Evolutionary conservation across 1,284 basidiomycete species (phyloP), one percentile per base, ranked within the genome.

Genomic region (Papiliotrema flavescens): DNA sequence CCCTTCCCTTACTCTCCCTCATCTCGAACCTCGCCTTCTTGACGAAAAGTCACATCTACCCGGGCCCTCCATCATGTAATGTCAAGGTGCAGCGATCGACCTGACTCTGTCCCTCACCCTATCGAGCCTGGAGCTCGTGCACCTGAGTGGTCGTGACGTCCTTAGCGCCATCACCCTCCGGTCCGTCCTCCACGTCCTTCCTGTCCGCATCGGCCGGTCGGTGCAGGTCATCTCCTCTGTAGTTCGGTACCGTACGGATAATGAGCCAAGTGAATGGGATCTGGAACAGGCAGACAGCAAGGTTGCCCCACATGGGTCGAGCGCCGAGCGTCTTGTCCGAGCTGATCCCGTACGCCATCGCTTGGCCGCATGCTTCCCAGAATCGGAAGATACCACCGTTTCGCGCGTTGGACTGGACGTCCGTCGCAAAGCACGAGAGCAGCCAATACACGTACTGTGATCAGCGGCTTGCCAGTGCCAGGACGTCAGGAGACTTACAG

Each of bases 281-380:
- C 15, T 44, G 41, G 26, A 50, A 3, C 22, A 44, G 42, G 23
- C 41, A 34, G 43, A 56, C 28, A n/a, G 34, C 51, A 22, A 41
- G 36, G 55, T 56, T 53, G 39, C 51, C 39, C 26, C 44, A 51
- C 17, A 56, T 49, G 15, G 37, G 45, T 44, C 51, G 26, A n/a
- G 32, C 22, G 23, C 43, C 45, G 39, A 26, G n/a, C 41, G 28
- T n/a, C 2, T 47, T 35, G 17, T 49, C 28, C 14, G 54, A 47
- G 51, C 56, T 61, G 56, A 61, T 59, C 1, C 56, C 59, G 47
- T 58, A 59, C 2, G 57, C 54, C 22, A 61, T 44, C 6, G 56
- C 53, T 39, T 56, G 54, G 9, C 56, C 59, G 23, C 46, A 36
- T 15, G 59, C 50, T 48, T 61, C 59, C 35, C 47, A 55, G 15